These are phyloP conservation scores for Volvariella surrecta DNA, from an alignment of 1,284 basidiomycete species.

Conservation along the genomic window DNA sequence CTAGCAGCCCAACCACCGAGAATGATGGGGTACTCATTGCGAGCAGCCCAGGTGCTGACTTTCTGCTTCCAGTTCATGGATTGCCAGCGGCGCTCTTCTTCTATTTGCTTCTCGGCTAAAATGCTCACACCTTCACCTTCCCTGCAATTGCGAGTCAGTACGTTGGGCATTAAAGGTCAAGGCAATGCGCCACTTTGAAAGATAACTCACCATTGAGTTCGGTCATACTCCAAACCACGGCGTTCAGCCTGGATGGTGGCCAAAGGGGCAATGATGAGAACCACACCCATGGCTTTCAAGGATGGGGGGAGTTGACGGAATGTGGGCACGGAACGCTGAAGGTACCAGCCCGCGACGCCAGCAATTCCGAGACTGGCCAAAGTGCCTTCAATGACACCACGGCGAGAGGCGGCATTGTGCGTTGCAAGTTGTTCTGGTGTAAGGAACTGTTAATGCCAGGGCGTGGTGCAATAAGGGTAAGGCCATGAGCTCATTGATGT, in stretches of 20 bases:
- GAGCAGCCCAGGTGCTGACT: constrained; percentile 60
- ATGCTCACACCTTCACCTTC: constrained; percentile 49
- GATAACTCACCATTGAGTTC: constrained; percentile 48
- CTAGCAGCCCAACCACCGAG: constrained; percentile 75
- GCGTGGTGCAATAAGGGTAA: no score
- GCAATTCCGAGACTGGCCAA: constrained; percentile 37
- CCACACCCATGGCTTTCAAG: constrained; percentile 67
- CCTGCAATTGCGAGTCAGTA: no score
- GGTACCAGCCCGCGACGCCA: constrained; percentile 49
- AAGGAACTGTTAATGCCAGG: no score
- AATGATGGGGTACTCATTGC: constrained; percentile 78
- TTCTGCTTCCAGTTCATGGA: constrained; percentile 50
- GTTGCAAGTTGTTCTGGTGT: constrained; percentile 38
- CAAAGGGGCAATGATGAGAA: constrained; percentile 60
- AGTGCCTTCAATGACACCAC: constrained; percentile 60
- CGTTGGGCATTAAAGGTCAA: no score
- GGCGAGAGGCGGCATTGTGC: constrained; percentile 44
- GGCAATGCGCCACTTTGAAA: no score
- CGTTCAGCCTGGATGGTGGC: constrained; percentile 76
- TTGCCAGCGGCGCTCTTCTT: constrained; percentile 51
- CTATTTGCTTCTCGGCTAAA: constrained; percentile 43
- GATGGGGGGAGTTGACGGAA: constrained; percentile 68
- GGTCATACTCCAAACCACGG: constrained; percentile 66
- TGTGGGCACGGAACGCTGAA: constrained; percentile 48
- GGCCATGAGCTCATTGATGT: no score